Base-by-base conservation (phyloP, 2,329 filamentous ascomycete species). In the Teratosphaeriaceae sp. region DNA sequence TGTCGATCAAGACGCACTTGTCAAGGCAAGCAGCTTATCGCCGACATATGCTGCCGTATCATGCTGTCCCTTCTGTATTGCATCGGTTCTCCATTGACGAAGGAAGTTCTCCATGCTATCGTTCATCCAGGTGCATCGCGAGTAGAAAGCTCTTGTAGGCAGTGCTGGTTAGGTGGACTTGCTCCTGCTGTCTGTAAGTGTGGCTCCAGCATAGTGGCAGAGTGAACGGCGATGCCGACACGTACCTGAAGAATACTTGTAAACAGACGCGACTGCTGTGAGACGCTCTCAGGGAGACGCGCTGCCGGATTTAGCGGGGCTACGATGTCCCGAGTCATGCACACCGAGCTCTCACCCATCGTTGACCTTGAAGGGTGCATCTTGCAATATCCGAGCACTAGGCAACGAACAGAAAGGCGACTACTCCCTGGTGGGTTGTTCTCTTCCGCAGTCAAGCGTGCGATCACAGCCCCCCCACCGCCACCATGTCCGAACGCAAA, bases 31-130 rank as follows among this genome's bases (percentile, higher is more conserved):
- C 55, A 98, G 75, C 72, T 98, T 98, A 75, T 98, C 92, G 51
- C 88, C 92, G 52, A 97, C 88, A 64, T 94, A 97, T 57, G 97
- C 90, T 60, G 92, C 92, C 24, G 90, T 87, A 53, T 97, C 90
- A 65, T 96, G 89, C 64, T 98, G 92, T 52, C 92, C 88, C 66
- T 94, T 92, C 69, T 94, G 90, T 60, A 95, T 74, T 62, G 90
- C 89, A 72, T 96, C 88, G 68, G 95, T 87, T 62, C 89, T 80
- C 92, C 92, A 98, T 60, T 86, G 84, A 63, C 89, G 84, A 61
- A 98, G 76, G 67, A 90, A 96, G 59, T 81, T 82, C 73, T 97
- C 88, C 92, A 98, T 97, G 49, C 20, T 44, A 24, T 23, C 26
- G 23, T 36, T 38, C 16, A 43, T 15, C 33, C 35, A 20, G 39